Evolutionary conservation across 768 basidiomycete genomes (phyloP).

Genomic region (Fomitopsis serialis): DNA sequence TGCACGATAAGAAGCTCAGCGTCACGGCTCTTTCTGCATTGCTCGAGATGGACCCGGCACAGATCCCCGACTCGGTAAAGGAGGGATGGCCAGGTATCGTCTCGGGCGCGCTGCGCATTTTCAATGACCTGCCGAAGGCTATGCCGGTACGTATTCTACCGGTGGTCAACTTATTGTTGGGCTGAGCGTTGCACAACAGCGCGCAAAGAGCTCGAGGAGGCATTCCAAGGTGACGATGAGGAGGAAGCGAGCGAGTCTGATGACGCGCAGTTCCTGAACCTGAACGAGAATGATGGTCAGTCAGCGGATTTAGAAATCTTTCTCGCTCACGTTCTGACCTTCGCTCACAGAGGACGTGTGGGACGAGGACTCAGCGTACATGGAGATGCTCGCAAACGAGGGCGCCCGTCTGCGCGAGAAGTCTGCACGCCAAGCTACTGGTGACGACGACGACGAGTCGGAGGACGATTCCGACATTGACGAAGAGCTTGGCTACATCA

Average conservation of each 20-base stretch:
- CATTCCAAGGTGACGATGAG: conserved; percentile 35
- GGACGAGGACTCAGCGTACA: conserved; percentile 86
- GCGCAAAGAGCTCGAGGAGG: conserved; percentile 56
- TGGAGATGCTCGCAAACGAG: conserved; percentile 82
- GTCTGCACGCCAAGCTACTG: conserved; percentile 36
- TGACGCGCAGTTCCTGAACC: conserved; percentile 47
- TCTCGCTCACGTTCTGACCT: background rate
- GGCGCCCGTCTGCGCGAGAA: conserved; percentile 69
- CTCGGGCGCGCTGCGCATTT: conserved; percentile 61
- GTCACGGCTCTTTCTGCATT: conserved; percentile 73
- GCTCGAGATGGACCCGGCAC: conserved; percentile 59
- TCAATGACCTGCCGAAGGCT: conserved; percentile 75
- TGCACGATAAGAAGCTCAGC: conserved; percentile 87
- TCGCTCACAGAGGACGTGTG: conserved; percentile 70
- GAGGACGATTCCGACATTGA: conserved; percentile 50
- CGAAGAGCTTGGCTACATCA: conserved; percentile 84
- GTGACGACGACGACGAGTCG: conserved; percentile 29
- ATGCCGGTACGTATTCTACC: conserved; percentile 52
- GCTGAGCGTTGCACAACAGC: conserved; percentile 27
- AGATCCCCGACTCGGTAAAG: conserved; percentile 52
- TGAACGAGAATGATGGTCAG: conserved; percentile 65
- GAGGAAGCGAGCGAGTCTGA: conserved; percentile 44
- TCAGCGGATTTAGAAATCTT: background rate
- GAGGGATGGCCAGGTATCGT: conserved; percentile 78
- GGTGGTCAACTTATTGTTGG: background rate